Base-by-base conservation (phyloP, 2,329 filamentous ascomycete genomes). In the Fusarium redolens region DNA sequence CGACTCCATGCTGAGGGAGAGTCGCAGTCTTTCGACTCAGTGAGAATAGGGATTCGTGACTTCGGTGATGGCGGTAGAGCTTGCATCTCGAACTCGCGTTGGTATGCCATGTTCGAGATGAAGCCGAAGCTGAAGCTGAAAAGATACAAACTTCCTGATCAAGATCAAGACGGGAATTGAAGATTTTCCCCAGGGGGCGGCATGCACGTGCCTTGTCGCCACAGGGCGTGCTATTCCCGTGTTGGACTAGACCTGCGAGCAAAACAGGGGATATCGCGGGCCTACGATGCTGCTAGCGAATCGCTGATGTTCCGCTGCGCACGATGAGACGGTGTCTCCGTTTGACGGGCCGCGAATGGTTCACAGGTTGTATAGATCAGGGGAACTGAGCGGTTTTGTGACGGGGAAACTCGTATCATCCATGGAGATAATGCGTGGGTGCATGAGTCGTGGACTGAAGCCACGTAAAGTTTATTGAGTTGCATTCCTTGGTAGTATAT, bases 91-190 rank as follows among this genome's bases (percentile, higher is more conserved):
- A 72, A 50, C 38, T 69, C 71, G n/a, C 63, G 60, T 15, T 69
- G 68, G 52, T 74, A 73, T n/a, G 65, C 60, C 71, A 72, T 85
- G 7, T 37, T 60, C 33, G 33, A 50, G 31, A 40, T 41, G 40
- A 47, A 41, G 33, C 12, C 33, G 25, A 20, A 12, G 33, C 48
- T 44, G 43, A 12, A 35, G 33, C 33, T 37, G 35, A 37, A 28
- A 22, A 51, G 18, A 20, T 20, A 52, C 33, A 37, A 40, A 40
- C 50, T 30, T 5, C 18, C 18, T 40, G 22, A 54, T 54, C 18
- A 28, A 25, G 22, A 54, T 54, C 18, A 18, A 25, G 22, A 44
- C n/a, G 41, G 45, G 57, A 37, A 41, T 63, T 55, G 22, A 50
- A 54, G 61, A 47, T 47, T 69, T 64, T 43, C 59, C 45, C 66